These are phyloP conservation scores for Populus tremula DNA, from an alignment of 345 rosid species.

Conservation along the genomic window DNA sequence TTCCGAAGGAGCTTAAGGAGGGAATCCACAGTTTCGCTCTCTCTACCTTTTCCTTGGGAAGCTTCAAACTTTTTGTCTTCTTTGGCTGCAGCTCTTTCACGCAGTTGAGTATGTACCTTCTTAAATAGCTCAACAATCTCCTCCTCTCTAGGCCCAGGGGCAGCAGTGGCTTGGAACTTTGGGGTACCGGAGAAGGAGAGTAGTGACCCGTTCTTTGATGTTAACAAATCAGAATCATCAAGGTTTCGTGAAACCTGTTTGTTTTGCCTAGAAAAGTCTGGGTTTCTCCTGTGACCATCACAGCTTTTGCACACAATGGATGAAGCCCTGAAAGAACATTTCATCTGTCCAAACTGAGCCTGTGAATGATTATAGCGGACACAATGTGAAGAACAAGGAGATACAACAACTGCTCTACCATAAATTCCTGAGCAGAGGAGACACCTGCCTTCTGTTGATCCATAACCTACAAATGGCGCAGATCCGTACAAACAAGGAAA, in stretches of 20 bases:
- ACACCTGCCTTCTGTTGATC: constrained; percentile 44
- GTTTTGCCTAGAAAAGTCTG: constrained; percentile 64
- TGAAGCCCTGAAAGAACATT: constrained; percentile 30
- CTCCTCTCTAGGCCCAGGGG: constrained; percentile 77
- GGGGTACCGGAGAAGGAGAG: constrained; percentile 56
- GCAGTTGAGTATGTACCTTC: constrained; percentile 85
- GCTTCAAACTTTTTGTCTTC: constrained; percentile 59
- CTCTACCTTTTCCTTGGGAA: constrained; percentile 52
- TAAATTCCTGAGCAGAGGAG: constrained; percentile 47
- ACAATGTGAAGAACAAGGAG: constrained; percentile 35
- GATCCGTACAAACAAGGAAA: neutral
- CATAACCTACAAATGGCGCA: constrained; percentile 45
- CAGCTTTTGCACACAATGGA: constrained; percentile 54
- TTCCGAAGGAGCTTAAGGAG: constrained; percentile 78
- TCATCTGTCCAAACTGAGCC: constrained; percentile 37
- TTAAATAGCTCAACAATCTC: constrained; percentile 85
- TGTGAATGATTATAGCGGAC: constrained; percentile 27
- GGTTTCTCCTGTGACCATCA: constrained; percentile 62
- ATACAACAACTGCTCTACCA: constrained; percentile 36
- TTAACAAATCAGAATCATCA: constrained; percentile 53
- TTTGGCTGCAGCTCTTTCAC: constrained; percentile 69
- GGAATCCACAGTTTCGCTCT: constrained; percentile 72
- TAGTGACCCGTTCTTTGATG: constrained; percentile 62
- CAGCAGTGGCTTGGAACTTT: constrained; percentile 68
- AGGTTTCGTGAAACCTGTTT: constrained; percentile 48